These are phyloP conservation scores for Talaromyces marneffei DNA, from an alignment of 2,329 filamentous ascomycete genomes.

Conservation along the genomic window DNA sequence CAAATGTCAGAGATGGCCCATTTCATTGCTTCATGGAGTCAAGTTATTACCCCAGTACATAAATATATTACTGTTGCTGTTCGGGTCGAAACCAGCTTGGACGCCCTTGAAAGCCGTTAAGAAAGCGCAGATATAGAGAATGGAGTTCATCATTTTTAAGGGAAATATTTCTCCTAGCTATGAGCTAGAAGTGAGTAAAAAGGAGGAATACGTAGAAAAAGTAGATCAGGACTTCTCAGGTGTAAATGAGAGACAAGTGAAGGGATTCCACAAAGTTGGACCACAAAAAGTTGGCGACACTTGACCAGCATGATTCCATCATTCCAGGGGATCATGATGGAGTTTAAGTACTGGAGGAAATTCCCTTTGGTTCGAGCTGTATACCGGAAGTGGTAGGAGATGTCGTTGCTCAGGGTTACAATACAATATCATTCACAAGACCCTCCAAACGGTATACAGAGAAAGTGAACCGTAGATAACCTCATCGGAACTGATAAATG, in stretches of 20 bases:
- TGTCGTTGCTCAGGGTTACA: background rate
- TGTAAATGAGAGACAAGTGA: background rate
- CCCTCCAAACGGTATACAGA: background rate
- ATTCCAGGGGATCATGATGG: background rate
- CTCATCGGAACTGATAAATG: background rate
- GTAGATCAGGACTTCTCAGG: conserved; percentile 8
- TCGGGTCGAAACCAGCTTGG: conserved; percentile 40
- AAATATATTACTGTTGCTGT: conserved; percentile 50
- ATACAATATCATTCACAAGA: background rate
- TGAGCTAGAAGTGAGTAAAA: background rate
- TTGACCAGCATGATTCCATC: background rate
- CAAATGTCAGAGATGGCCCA: background rate
- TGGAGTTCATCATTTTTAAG: conserved; percentile 8
- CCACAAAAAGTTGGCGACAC: background rate
- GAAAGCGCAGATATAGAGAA: conserved; percentile 7
- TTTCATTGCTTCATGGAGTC: background rate
- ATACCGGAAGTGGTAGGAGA: background rate
- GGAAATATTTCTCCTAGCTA: conserved; percentile 1
- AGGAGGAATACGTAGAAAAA: conserved; percentile 5
- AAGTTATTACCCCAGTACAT: conserved; percentile 55
- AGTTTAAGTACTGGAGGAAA: background rate
- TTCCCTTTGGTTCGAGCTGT: background rate
- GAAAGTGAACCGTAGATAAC: background rate
- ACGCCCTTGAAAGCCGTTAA: conserved; percentile 22
- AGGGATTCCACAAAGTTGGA: background rate